These are phyloP conservation scores for Cladosporium cucumerinum DNA, from an alignment of 2,329 filamentous ascomycete genomes.

Conservation along the genomic window DNA sequence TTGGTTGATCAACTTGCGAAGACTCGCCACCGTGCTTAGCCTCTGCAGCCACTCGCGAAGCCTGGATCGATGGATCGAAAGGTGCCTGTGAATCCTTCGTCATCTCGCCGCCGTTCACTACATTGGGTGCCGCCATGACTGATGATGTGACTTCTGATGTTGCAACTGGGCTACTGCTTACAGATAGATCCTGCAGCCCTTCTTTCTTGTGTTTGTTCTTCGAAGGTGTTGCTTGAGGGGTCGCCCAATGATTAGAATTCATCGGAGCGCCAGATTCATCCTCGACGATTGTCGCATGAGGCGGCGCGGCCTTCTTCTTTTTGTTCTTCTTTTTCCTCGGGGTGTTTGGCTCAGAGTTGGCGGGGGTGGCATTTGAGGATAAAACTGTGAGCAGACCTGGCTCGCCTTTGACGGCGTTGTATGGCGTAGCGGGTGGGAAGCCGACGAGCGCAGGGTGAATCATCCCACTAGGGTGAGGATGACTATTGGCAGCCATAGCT, in stretches of 20 bases:
- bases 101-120: background rate
- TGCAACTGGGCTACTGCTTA: background rate
- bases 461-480: background rate
- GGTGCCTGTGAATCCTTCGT: background rate
- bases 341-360: conserved; percentile 21
- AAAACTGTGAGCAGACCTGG: background rate
- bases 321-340: conserved; percentile 19
- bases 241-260: no score
- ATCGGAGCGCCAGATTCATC: background rate
- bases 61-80: background rate
- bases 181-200: background rate
- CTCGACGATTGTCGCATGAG: background rate
- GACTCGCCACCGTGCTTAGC: background rate
- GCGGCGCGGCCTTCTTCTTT: conserved; percentile 16
- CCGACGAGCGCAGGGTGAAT: background rate
- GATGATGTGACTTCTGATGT: background rate
- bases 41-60: background rate
- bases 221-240: background rate
- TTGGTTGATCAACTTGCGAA: background rate
- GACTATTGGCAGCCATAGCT: no score
- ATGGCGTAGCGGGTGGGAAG: background rate
- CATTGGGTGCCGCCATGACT: background rate
- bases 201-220: background rate
- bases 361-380: conserved; percentile 21
- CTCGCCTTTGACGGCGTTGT: background rate